phyloP scores from a whole-genome alignment of 352 stramenopile species.

The Pseudoperonospora humuli region DNA sequence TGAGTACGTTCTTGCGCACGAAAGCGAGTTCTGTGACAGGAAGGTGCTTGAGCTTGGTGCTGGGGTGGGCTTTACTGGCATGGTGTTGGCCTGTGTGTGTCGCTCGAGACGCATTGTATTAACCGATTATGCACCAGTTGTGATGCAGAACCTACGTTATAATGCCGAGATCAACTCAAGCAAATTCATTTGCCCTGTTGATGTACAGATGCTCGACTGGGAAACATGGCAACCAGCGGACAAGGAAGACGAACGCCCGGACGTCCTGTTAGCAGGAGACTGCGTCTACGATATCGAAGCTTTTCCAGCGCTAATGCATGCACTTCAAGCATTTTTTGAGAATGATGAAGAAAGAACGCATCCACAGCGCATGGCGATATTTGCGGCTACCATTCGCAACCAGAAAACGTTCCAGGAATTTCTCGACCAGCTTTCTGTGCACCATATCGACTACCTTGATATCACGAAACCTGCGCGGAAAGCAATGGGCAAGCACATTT shows the following conservation, averaged over 20 bases:
- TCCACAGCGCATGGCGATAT: slow-evolving; percentile 42
- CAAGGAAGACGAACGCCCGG: slow-evolving; percentile 19
- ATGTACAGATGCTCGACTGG: slow-evolving; percentile 63
- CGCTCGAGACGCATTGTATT: slow-evolving; percentile 37
- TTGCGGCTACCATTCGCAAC: slow-evolving; percentile 71
- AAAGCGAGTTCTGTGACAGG: slow-evolving; percentile 35
- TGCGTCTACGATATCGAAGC: slow-evolving; percentile 64
- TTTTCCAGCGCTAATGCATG: slow-evolving; percentile 53
- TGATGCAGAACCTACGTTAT: slow-evolving; percentile 80
- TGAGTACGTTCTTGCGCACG: slow-evolving; percentile 57
- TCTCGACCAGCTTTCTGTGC: slow-evolving; percentile 41
- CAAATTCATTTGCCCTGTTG: slow-evolving; percentile 39
- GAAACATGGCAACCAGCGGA: slow-evolving; percentile 46
- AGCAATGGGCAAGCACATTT: slow-evolving; percentile 38
- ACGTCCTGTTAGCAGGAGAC: slow-evolving; percentile 66
- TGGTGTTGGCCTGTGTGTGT: slow-evolving; percentile 44
- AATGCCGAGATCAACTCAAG: slow-evolving; percentile 66
- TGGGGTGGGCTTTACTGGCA: slow-evolving; percentile 61
- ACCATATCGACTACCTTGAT: slow-evolving; percentile 56
- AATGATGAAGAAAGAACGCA: slow-evolving; percentile 1
- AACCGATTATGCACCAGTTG: slow-evolving; percentile 70
- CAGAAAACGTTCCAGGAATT: slow-evolving; percentile 70
- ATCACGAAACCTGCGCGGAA: slow-evolving; percentile 38
- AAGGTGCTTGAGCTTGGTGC: slow-evolving; percentile 67
- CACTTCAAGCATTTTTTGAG: slow-evolving; percentile 50